Evolutionary conservation across 176 grass and related monocot genomes (phyloP).

Genomic region (Coix lacrymajobi): DNA sequence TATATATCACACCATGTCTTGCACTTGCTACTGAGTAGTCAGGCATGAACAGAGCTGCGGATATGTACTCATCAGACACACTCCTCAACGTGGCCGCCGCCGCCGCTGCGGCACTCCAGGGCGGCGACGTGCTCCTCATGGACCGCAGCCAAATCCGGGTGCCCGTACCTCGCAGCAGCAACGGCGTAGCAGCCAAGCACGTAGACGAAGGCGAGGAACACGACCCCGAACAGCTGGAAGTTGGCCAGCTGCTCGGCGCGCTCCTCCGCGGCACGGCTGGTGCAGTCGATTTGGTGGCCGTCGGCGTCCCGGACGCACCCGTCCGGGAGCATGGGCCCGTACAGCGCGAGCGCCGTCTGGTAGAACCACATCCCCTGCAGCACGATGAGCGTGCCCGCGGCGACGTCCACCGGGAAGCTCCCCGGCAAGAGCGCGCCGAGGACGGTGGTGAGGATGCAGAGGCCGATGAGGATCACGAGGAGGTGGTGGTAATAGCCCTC

Average conservation of each 20-base stretch:
- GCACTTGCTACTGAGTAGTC: no score
- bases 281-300: slow-evolving; percentile 36
- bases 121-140: slow-evolving; percentile 28
- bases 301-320: slow-evolving; percentile 39
- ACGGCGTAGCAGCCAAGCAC: slow-evolving; percentile 46
- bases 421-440: slow-evolving; percentile 57
- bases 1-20: no score
- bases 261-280: slow-evolving; percentile 35
- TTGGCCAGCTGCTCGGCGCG: slow-evolving; percentile 64
- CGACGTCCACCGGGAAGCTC: slow-evolving; percentile 53
- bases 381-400: slow-evolving; percentile 36
- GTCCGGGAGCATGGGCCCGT: slow-evolving; percentile 63
- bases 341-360: slow-evolving; percentile 82
- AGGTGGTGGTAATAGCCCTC: slow-evolving; percentile 91
- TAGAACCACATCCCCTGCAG: slow-evolving; percentile 94
- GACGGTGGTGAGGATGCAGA: slow-evolving; percentile 46
- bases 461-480: slow-evolving; percentile 59
- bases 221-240: slow-evolving; percentile 38
- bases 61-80: no score
- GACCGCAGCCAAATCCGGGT: slow-evolving; percentile 39
- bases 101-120: slow-evolving; percentile 2
- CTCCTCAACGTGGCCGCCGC: background rate
- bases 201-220: slow-evolving; percentile 52
- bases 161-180: slow-evolving; percentile 35
- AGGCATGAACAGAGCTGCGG: background rate